Percentiles rank a stretch among this genome's conserved stretches.
Evolutionary conservation across 192 early-diverging fungal genomes (phyloP).

Genomic region (Coemansia sp.): DNA sequence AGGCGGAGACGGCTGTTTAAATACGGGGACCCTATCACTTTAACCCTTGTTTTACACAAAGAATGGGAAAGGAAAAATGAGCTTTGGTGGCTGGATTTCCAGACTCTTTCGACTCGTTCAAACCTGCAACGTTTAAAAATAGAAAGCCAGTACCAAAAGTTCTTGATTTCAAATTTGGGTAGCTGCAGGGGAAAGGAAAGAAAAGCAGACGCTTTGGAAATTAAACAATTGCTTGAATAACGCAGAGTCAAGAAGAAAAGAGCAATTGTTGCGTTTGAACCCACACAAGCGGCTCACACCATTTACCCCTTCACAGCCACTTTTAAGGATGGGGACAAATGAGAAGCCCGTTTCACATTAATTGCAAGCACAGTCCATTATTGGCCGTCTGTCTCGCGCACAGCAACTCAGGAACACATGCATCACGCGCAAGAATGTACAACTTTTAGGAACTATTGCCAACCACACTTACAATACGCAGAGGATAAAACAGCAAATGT

Average conservation of each 20-base stretch:
- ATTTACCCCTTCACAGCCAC: no score
- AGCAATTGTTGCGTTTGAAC: background rate
- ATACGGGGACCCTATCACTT: background rate
- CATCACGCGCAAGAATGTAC: background rate
- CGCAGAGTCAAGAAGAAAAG: background rate
- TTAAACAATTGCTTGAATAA: background rate
- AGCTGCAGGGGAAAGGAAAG: no score
- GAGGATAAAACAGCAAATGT: background rate
- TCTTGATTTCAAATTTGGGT: no score
- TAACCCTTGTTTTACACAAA: background rate
- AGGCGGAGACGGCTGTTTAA: background rate
- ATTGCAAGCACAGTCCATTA: slow-evolving; percentile 9
- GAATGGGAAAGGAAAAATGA: slow-evolving; percentile 4
- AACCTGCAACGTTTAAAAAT: background rate
- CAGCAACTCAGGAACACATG: slow-evolving; percentile 2
- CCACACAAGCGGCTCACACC: background rate
- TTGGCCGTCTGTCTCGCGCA: background rate
- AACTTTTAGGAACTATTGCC: slow-evolving; percentile 4
- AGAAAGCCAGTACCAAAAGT: background rate
- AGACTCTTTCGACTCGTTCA: background rate
- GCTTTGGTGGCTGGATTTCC: slow-evolving; percentile 2
- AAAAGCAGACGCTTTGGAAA: no score
- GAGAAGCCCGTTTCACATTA: background rate
- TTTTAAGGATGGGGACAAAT: background rate
- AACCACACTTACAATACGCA: slow-evolving; percentile 3